These are phyloP conservation scores for Malassezia restricta DNA, from an alignment of 1,284 basidiomycete species.

Conservation along the genomic window DNA sequence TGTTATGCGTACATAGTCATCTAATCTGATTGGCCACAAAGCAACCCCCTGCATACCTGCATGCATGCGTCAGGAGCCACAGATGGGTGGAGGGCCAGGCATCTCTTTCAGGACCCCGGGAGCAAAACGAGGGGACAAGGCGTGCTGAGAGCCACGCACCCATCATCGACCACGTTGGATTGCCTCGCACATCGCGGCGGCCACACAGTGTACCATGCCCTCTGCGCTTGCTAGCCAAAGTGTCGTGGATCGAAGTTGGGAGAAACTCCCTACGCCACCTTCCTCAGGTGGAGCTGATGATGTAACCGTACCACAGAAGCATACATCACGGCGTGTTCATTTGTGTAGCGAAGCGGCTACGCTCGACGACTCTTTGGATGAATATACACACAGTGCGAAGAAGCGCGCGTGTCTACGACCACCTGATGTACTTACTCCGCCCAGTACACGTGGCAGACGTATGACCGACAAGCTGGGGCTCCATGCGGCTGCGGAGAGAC, in stretches of 20 bases:
- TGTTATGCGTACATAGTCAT: not conserved
- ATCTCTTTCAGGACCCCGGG: too few species aligned
- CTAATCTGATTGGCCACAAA: not conserved
- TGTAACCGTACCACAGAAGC: not conserved
- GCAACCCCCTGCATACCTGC: not conserved
- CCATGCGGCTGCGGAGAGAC: not conserved
- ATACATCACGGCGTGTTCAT: not conserved
- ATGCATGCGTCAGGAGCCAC: not conserved
- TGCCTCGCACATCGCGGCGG: too few species aligned
- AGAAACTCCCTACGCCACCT: constrained; percentile 9
- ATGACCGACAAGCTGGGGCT: constrained; percentile 4
- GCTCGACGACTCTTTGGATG: too few species aligned
- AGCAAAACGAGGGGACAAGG: too few species aligned
- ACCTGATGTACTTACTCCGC: constrained; percentile 4
- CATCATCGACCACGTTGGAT: too few species aligned
- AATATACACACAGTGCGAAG: too few species aligned
- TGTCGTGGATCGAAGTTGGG: not conserved
- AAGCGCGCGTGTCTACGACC: constrained; percentile 1
- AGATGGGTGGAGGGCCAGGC: not conserved
- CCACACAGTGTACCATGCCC: too few species aligned
- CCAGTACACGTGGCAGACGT: constrained; percentile 12
- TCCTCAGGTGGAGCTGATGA: not conserved
- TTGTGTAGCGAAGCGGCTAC: too few species aligned
- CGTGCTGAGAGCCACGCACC: too few species aligned
- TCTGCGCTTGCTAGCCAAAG: not conserved